Conservation (phyloP, 805 yeast genomes). For the Isabelozyma rhagii region DNA sequence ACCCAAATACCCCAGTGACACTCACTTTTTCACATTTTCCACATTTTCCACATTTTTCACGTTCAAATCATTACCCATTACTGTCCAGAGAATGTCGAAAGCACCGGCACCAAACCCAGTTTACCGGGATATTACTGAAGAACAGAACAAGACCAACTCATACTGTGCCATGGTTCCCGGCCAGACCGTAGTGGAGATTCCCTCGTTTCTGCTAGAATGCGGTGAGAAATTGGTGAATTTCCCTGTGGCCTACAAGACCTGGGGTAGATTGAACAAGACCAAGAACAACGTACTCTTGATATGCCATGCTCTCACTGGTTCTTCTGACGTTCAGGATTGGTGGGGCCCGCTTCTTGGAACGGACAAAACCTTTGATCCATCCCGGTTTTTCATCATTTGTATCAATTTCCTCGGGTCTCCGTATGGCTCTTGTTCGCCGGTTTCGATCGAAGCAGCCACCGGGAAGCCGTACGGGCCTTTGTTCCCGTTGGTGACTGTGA, state of each 20-base stretch:
- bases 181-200: slow-evolving; percentile 77
- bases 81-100: neutral
- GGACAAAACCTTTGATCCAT: slow-evolving; percentile 85
- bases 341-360: slow-evolving; percentile 96
- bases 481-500: slow-evolving; percentile 89
- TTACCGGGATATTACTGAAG: slow-evolving; percentile 40
- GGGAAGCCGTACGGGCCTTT: slow-evolving; percentile 86
- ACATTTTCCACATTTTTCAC: no score
- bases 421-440: slow-evolving; percentile 92
- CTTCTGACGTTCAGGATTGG: slow-evolving; percentile 95
- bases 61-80: neutral
- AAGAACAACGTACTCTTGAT: slow-evolving; percentile 82
- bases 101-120: slow-evolving; percentile 8
- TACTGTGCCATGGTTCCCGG: slow-evolving; percentile 66
- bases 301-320: slow-evolving; percentile 94
- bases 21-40: neutral
- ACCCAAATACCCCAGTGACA: neutral
- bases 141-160: slow-evolving; percentile 57
- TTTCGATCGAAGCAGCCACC: slow-evolving; percentile 74
- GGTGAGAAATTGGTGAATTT: slow-evolving; percentile 70
- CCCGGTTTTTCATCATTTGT: slow-evolving; percentile 81
- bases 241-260: slow-evolving; percentile 93
- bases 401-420: slow-evolving; percentile 95
- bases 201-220: slow-evolving; percentile 72
- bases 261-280: slow-evolving; percentile 78